Percentiles rank a stretch among this genome's conserved stretches.
Conservation (phyloP, 2,329 filamentous ascomycete species). For the Parastagonospora nodorum region DNA sequence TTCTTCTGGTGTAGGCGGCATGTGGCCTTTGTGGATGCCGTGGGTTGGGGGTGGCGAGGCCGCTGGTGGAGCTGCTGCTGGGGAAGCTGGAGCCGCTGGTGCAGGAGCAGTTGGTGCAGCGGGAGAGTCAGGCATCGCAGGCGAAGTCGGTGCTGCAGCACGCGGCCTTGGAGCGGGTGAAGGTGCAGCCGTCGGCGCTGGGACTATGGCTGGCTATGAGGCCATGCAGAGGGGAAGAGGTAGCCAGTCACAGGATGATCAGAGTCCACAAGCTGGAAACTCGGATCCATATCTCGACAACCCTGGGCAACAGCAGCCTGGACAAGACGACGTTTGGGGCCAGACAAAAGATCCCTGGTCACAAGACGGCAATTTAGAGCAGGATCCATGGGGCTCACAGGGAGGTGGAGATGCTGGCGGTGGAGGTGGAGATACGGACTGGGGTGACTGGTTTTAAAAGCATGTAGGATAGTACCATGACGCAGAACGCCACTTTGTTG, state of each 20-base stretch:
- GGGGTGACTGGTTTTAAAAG: conserved; percentile 31
- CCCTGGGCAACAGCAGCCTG: conserved; percentile 25
- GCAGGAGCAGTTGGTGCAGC: conserved; percentile 49
- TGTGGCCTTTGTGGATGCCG: conserved; percentile 59
- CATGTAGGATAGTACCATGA: background rate
- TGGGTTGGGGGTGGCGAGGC: conserved; percentile 44
- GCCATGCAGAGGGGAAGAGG: conserved; percentile 61
- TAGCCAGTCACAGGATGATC: conserved; percentile 28
- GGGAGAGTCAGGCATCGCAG: conserved; percentile 47
- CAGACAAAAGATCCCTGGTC: conserved; percentile 32
- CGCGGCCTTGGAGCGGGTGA: conserved; percentile 47
- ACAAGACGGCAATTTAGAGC: conserved; percentile 21
- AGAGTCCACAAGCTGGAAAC: conserved; percentile 29
- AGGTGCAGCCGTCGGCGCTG: conserved; percentile 57
- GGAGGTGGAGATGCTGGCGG: conserved; percentile 26
- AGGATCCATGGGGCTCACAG: conserved; percentile 36
- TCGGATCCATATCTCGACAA: conserved; percentile 26
- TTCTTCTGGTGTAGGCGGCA: conserved; percentile 50
- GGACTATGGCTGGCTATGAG: conserved; percentile 67
- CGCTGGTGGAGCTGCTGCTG: conserved; percentile 48
- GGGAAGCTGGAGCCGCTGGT: conserved; percentile 44
- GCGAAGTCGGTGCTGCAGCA: conserved; percentile 57
- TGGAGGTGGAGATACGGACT: conserved; percentile 27
- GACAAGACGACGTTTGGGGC: conserved; percentile 36
- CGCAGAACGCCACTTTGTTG: background rate